Base-by-base conservation (phyloP, 176 grass and related monocot species). In the Triticum aestivum region DNA sequence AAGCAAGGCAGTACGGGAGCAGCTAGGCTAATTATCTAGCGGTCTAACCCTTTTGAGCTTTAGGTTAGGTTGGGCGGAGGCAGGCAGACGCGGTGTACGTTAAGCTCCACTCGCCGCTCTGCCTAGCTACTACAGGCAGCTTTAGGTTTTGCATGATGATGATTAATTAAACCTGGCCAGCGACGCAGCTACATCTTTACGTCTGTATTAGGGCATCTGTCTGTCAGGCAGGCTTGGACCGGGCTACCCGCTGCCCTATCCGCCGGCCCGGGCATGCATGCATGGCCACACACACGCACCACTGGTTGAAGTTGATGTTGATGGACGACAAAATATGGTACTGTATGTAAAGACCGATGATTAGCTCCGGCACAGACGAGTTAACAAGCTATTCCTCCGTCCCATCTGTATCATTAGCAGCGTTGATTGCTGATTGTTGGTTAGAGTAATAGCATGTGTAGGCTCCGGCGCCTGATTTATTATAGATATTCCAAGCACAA, bases 1-100 rank as follows among this genome's bases (percentile, higher is more conserved):
- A 3, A 20, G 54, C 54, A 59, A 8, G 54, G 34, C 34, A 70
- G 38, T 21, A 71, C 9, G 4, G 68, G 68, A 34, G 71, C 67
- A 77, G 87, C 73, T 47, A 24, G 1, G 20, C 80, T 66, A 88
- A 61, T 21, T 54, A 34, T 56, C 15, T 49, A 42, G 37, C 37
- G 10, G 61, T 74, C 29, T 69, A 69, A 51, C 6, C 29, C 27
- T 75, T 61, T 56, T 58, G 17, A 38, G 29, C 75, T 84, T 82
- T 82, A 77, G 88, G 79, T 87, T 90, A 79, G 88, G 79, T 86
- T 79, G 73, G 15, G 17, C 51, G 29, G 29, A 56, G 52, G 18
- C 52, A 6, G 47, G 13, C 47, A 51, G 47, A 56, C 2, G 15
- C 15, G 15, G 21, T 11, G 59, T 61, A 65, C 75, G 75, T 65